These are phyloP conservation scores for Parsonsia alboflavescens DNA, from an alignment of 257 asterid species.

Conservation along the genomic window DNA sequence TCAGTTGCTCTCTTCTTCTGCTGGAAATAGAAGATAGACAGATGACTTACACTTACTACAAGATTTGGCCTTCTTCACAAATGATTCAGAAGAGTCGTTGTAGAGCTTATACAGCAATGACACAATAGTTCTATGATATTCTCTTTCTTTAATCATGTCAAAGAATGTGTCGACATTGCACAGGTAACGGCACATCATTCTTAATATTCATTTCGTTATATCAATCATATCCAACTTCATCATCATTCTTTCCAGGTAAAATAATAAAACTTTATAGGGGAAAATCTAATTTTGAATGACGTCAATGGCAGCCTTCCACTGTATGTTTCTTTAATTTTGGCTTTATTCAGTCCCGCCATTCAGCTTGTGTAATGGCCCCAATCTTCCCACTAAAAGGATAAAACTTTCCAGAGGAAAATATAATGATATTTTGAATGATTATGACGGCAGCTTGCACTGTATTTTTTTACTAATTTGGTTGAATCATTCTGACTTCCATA, in stretches of 20 bases:
- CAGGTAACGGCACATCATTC: background rate
- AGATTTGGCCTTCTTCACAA: background rate
- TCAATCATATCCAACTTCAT: background rate
- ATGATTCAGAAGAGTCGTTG: background rate
- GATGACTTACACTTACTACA: background rate
- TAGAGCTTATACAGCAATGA: background rate
- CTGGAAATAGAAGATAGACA: background rate
- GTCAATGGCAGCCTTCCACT: background rate
- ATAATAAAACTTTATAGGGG: no score
- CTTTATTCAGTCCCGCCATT: background rate
- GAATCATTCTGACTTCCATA: no score
- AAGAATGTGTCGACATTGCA: background rate
- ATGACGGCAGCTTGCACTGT: no score
- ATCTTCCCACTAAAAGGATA: no score
- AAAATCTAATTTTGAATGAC: no score
- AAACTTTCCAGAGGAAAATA: no score
- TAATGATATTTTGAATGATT: no score
- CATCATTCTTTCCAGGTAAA: background rate
- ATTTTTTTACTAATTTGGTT: no score
- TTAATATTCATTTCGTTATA: background rate
- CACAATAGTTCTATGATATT: background rate
- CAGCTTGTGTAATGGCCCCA: background rate
- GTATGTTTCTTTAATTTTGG: background rate
- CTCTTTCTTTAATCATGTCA: constrained; percentile 5
- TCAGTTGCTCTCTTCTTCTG: constrained; percentile 2